Percentiles rank a stretch among this genome's conserved stretches.
These are phyloP conservation scores for Seiridium unicorne DNA, from an alignment of 2,329 filamentous ascomycete genomes.

Conservation along the genomic window DNA sequence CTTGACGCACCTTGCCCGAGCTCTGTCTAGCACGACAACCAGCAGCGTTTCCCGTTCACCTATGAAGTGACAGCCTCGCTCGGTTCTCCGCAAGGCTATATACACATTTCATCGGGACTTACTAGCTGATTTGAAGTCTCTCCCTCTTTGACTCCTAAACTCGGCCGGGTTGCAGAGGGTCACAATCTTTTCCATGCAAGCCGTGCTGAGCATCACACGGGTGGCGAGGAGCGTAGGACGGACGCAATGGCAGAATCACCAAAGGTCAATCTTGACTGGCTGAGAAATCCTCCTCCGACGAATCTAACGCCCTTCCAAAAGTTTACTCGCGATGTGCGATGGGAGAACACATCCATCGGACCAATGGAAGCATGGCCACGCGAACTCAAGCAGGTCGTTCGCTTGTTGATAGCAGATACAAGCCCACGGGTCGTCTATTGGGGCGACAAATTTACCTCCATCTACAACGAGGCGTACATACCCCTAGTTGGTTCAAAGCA, in stretches of 20 bases:
- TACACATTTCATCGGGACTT: too few relatives aligned
- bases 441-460: conserved; percentile 26
- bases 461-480: conserved; percentile 35
- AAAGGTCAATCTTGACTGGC: conserved; percentile 19
- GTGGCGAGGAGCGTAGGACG: background rate
- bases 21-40: too few relatives aligned
- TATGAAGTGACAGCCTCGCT: too few relatives aligned
- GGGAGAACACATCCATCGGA: conserved; percentile 39
- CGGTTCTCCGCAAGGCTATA: too few relatives aligned
- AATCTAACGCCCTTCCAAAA: conserved; percentile 18
- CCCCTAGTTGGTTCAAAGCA: conserved; percentile 29
- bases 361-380: conserved; percentile 35
- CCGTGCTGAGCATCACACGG: background rate
- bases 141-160: too few relatives aligned
- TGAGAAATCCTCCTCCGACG: conserved; percentile 10
- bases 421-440: conserved; percentile 33
- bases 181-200: too few relatives aligned
- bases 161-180: too few relatives aligned
- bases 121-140: too few relatives aligned
- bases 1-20: too few relatives aligned
- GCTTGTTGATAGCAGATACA: conserved; percentile 33
- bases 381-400: conserved; percentile 35
- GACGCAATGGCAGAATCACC: background rate
- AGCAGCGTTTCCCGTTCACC: too few relatives aligned
- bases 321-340: conserved; percentile 35